Base-by-base conservation (phyloP, 805 yeast genomes). In the Clavispora santaluciae region DNA sequence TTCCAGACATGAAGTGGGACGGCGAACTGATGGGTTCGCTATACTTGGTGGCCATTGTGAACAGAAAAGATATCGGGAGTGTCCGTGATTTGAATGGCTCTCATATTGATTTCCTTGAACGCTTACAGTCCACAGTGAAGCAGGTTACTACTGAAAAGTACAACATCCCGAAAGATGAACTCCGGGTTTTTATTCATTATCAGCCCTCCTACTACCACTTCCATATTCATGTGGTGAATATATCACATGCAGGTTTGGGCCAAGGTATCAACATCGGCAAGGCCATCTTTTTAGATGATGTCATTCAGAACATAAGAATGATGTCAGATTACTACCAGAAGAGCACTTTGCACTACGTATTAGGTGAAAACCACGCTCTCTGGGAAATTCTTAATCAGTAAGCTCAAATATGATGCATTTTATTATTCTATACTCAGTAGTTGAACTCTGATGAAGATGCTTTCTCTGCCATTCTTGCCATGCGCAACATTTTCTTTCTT, bases 1-100 rank as follows among this genome's bases (percentile, higher is more conserved):
- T 90, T 31, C 98, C 98, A 0, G 97, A 91, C 61, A 86, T 91
- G 95, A 90, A 90, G 59, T 93, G 99, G 99, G 96, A 91, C 58
- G 81, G 85, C 3, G 65, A 72, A 37, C 78, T 79, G 22, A 50
- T 83, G 56, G 86, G 79, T 20, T 62, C 91, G 3, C 64, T 93
- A 41, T 89, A 93, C 57, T 64, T 91, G 50, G 81, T 86, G 39
- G 84, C 86, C 7, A 81, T 91, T 44, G 90, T 83, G 3, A 76
- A 75, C 46, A 68, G 91, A 40, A 69, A 65, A 1, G 89, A 85
- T 49, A 75, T 91, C 11, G 66, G 82, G 1, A 79, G 91, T 1
- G 55, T 93, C 2, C 75, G 98, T 52, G 97, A 90, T 54, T 66
- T 93, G 48, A 79, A 71, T 40, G 62, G 56, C 2, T 40, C 55